Percentiles rank a stretch among this genome's conserved stretches.
phyloP scores from a whole-genome alignment of 805 yeast genomes.

The Pichia californica region DNA sequence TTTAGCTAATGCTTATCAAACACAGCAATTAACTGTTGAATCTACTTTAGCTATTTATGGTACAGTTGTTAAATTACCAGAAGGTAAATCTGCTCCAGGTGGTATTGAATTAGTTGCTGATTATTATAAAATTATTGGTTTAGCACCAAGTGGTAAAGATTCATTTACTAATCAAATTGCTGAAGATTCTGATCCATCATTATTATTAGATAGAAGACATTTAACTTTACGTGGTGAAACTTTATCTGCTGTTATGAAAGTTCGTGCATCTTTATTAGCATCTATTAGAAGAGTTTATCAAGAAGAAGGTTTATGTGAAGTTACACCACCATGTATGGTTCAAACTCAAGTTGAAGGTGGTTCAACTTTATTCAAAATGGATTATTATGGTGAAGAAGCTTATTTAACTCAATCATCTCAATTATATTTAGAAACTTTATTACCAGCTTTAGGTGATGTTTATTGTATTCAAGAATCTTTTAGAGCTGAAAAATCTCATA shows the following conservation, averaged over 20 bases:
- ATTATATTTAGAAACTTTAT: constrained; percentile 90
- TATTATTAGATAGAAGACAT: constrained; percentile 92
- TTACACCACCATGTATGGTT: constrained; percentile 99
- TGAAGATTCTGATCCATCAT: constrained; percentile 89
- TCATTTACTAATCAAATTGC: constrained; percentile 91
- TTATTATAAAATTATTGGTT: constrained; percentile 80
- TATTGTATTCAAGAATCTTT: constrained; percentile 97
- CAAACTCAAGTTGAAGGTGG: constrained; percentile 99
- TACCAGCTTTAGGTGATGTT: constrained; percentile 95
- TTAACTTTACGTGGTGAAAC: constrained; percentile 95
- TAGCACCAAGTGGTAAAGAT: constrained; percentile 95
- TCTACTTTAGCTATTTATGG: constrained; percentile 79
- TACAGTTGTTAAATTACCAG: constrained; percentile 75
- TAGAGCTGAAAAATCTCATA: constrained; percentile 98
- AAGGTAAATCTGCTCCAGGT: constrained; percentile 96
- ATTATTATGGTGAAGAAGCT: constrained; percentile 96
- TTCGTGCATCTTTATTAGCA: constrained; percentile 72
- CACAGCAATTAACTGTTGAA: constrained; percentile 82
- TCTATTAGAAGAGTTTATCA: constrained; percentile 70
- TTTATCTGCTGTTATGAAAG: constrained; percentile 86
- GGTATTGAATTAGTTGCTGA: constrained; percentile 92
- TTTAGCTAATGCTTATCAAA: constrained; percentile 83
- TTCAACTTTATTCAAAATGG: constrained; percentile 85
- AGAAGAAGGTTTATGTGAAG: constrained; percentile 77
- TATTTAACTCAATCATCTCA: constrained; percentile 95